Evolutionary conservation across 2,329 filamentous ascomycete species (phyloP).

Genomic region (Atkinsonella hypoxylon): DNA sequence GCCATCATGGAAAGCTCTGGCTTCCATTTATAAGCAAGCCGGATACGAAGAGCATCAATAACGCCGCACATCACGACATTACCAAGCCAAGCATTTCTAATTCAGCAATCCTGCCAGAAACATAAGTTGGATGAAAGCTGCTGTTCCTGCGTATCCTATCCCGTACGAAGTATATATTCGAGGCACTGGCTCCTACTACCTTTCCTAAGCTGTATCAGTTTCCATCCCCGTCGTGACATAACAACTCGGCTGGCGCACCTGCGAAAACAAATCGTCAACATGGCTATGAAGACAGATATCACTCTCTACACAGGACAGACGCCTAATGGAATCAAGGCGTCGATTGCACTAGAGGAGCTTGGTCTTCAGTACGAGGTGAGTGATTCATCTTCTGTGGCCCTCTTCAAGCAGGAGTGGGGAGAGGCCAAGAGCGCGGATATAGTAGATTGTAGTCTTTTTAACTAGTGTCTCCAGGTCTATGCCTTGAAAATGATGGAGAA

Average conservation of each 20-base stretch:
- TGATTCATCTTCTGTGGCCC: neutral
- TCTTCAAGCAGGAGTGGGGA: neutral
- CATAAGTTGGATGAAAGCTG: neutral
- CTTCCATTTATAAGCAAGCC: neutral
- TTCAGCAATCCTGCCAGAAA: neutral
- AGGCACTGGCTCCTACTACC: neutral
- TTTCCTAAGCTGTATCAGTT: neutral
- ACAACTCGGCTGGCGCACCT: neutral
- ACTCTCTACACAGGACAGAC: slow-evolving; percentile 74
- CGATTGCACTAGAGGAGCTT: slow-evolving; percentile 77
- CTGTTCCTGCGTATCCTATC: neutral
- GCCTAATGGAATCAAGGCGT: slow-evolving; percentile 83
- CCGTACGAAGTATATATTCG: neutral
- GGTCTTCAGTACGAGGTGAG: slow-evolving; percentile 64
- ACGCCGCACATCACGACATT: neutral
- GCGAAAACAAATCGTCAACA: neutral
- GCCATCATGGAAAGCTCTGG: neutral
- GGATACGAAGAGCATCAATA: neutral
- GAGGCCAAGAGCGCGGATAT: slow-evolving; percentile 1
- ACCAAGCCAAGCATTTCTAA: neutral
- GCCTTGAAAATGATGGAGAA: slow-evolving; percentile 62
- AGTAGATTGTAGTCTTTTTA: neutral
- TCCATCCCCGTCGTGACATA: neutral
- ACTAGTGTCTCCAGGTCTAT: slow-evolving; percentile 27
- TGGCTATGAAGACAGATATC: slow-evolving; percentile 42